Evolutionary conservation across 768 basidiomycete species (phyloP).

Genomic region (Russula sp.): DNA sequence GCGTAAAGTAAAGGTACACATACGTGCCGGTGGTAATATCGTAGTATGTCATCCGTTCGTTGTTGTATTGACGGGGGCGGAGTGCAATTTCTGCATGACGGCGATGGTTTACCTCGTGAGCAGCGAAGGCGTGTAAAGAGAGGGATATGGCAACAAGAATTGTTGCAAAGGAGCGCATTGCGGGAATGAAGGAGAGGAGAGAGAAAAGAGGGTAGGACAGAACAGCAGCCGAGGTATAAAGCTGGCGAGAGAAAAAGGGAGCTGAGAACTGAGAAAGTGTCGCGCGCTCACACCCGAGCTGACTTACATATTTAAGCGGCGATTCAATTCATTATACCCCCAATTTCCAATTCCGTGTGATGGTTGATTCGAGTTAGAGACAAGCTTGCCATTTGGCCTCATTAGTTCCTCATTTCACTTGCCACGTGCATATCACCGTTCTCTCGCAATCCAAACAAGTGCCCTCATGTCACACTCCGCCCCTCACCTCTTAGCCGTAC

Average conservation of each 20-base stretch:
- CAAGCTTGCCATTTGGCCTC: too few species aligned
- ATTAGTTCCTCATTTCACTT: too few species aligned
- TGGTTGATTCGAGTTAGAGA: too few species aligned
- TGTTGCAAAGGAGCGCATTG: conserved; percentile 23
- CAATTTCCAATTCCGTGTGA: too few species aligned
- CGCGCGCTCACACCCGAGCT: neutral
- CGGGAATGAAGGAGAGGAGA: neutral
- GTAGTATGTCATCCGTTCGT: conserved; percentile 15
- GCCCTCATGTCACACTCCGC: too few species aligned
- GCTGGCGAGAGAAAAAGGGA: too few species aligned
- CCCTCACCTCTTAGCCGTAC: too few species aligned
- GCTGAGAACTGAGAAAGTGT: too few species aligned
- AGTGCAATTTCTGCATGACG: conserved; percentile 21
- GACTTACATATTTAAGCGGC: neutral
- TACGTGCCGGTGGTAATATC: conserved; percentile 24
- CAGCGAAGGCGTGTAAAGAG: conserved; percentile 13
- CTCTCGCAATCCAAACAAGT: too few species aligned
- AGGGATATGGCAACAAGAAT: conserved; percentile 24
- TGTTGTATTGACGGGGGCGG: neutral
- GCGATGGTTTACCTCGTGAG: conserved; percentile 9
- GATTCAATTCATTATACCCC: neutral
- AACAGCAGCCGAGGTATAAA: neutral
- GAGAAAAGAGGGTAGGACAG: neutral
- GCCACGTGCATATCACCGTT: too few species aligned
- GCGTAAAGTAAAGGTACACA: conserved; percentile 9